A percentile compares a stretch with the other conserved stretches of the same genome.
phyloP scores from a whole-genome alignment of 1,284 basidiomycete genomes.

The Cryptococcus sp. region DNA sequence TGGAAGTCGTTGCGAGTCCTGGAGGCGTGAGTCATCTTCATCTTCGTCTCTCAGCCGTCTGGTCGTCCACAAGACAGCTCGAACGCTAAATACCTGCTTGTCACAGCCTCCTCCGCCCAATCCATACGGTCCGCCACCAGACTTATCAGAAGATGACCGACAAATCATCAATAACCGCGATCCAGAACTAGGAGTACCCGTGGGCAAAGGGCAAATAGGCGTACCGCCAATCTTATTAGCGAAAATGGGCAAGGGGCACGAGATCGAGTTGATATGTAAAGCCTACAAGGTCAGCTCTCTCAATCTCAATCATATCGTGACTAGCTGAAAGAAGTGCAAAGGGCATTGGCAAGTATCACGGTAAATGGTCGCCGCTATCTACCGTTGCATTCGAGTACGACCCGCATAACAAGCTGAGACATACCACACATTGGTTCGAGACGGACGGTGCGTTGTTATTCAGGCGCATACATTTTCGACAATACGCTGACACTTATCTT shows the following conservation, averaged over 20 bases:
- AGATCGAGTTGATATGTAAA: slow-evolving; percentile 80
- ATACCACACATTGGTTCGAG: slow-evolving; percentile 97
- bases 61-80: background rate
- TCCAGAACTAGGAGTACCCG: slow-evolving; percentile 78
- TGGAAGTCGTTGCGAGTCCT: slow-evolving; percentile 46
- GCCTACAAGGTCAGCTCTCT: slow-evolving; percentile 77
- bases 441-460: slow-evolving; percentile 57
- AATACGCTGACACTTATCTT: slow-evolving; percentile 4
- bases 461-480: background rate
- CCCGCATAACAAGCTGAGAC: slow-evolving; percentile 93
- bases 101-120: slow-evolving; percentile 30
- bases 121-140: slow-evolving; percentile 43
- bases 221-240: slow-evolving; percentile 77
- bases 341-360: slow-evolving; percentile 98
- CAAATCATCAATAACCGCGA: slow-evolving; percentile 61
- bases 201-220: slow-evolving; percentile 74
- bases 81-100: background rate
- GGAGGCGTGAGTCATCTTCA: slow-evolving; percentile 26
- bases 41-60: background rate
- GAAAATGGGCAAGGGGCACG: slow-evolving; percentile 92
- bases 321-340: slow-evolving; percentile 44
- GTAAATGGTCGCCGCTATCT: slow-evolving; percentile 97
- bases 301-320: background rate
- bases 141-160: slow-evolving; percentile 42
- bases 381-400: slow-evolving; percentile 98